Base-by-base conservation (phyloP, 352 stramenopile genomes). In the Globisporangium splendens region DNA sequence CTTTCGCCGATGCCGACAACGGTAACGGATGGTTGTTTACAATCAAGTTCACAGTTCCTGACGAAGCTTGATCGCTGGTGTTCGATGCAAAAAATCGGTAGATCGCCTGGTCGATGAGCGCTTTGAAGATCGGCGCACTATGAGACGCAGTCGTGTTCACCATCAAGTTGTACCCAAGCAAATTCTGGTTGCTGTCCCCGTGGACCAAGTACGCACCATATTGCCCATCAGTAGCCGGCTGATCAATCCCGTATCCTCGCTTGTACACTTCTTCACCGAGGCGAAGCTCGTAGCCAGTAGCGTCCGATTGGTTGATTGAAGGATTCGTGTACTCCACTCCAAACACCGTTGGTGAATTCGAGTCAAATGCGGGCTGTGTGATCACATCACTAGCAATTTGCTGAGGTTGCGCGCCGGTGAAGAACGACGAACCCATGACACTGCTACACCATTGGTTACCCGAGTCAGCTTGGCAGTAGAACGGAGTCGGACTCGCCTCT, bases 1-100 rank as follows among this genome's bases (percentile, higher is more conserved):
- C 24, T n/a, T 77, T 77, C 12, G 63, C 75, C 33, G 54, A 58
- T n/a, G 61, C 63, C 1, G 79, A 82, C 24, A 75, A 59, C 6
- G 79, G 79, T 0, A 89, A 57, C 14, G 79, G 79, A n/a, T 83
- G 62, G 33, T 69, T 83, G 56, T 69, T 77, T 41, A 83, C 73
- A 4, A 54, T 69, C 15, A 87, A 56, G n/a, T 56, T 62, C 33
- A 73, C 33, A 21, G 54, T 20, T 7, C 24, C 24, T 31, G 24
- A 31, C 24, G 24, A 31, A 31, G 24, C 24, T 31, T 31, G 24
- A 31, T 31, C 24, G 5, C 24, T 31, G 24, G 5, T 31, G 24
- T 31, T 31, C 24, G 24, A 31, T 31, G 24, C 24, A 5, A 31
- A 31, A 5, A 31, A 31, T 31, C 24, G 24, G 24, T 31, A 31